These are phyloP conservation scores for Cyclotella kingstonii DNA, from an alignment of 108 stramenopile genomes.

Conservation along the genomic window DNA sequence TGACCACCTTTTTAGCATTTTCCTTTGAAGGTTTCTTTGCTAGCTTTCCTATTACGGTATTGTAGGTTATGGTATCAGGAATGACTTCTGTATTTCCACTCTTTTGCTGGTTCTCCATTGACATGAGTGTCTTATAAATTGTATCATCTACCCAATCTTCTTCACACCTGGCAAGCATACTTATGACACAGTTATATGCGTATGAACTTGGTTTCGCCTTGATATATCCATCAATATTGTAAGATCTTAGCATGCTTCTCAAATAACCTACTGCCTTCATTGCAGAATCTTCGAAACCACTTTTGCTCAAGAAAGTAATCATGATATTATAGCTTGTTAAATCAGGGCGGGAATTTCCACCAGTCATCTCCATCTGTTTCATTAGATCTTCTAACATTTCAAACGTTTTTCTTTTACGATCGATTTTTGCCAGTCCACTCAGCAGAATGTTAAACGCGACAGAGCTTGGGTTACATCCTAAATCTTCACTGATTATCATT, in stretches of 20 bases:
- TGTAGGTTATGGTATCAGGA: constrained; percentile 57
- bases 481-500: constrained; percentile 7
- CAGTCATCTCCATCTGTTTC: constrained; percentile 18
- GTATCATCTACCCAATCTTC: constrained; percentile 31
- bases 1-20: constrained; percentile 45
- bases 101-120: constrained; percentile 38
- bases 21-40: constrained; percentile 14
- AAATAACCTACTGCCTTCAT: constrained; percentile 38
- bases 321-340: constrained; percentile 36
- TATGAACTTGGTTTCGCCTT: constrained; percentile 37
- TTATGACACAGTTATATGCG: constrained; percentile 37
- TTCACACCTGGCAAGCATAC: constrained; percentile 33
- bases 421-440: constrained; percentile 9
- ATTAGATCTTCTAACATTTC: constrained; percentile 34
- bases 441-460: constrained; percentile 35
- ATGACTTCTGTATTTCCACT: constrained; percentile 27
- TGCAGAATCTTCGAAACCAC: constrained; percentile 3
- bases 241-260: constrained; percentile 35
- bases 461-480: constrained; percentile 10
- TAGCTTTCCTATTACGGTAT: constrained; percentile 47
- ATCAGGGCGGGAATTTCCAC: constrained; percentile 43
- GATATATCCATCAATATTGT: constrained; percentile 31
- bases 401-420: constrained; percentile 6
- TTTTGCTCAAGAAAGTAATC: constrained; percentile 27
- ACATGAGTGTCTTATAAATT: constrained; percentile 33